A percentile compares a stretch with the other conserved stretches of the same genome.
These are phyloP conservation scores for Neurospora crassa DNA, from an alignment of 2,329 filamentous ascomycete genomes.

Conservation along the genomic window DNA sequence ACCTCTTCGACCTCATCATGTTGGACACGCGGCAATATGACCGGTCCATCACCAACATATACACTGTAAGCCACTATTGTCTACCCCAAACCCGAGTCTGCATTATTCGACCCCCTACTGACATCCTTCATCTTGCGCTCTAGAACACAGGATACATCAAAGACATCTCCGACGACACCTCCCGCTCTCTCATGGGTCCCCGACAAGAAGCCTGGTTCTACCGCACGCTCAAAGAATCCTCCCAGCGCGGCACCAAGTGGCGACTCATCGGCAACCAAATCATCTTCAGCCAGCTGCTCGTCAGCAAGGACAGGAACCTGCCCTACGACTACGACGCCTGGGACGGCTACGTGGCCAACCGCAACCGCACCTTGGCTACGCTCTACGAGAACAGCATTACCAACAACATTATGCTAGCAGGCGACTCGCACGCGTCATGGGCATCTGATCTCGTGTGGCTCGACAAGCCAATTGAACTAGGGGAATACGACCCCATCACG, in stretches of 20 bases:
- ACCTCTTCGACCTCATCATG: conserved; percentile 56
- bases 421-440: conserved; percentile 61
- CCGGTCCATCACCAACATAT: conserved; percentile 46
- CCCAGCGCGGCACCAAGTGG: conserved; percentile 58
- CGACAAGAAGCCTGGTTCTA: conserved; percentile 71
- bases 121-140: conserved; percentile 14
- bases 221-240: conserved; percentile 44
- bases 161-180: conserved; percentile 55
- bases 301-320: conserved; percentile 20
- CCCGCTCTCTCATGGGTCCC: conserved; percentile 60
- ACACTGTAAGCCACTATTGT: neutral
- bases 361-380: conserved; percentile 59
- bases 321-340: conserved; percentile 27
- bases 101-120: neutral
- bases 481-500: conserved; percentile 41
- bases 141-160: conserved; percentile 54
- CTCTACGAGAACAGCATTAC: conserved; percentile 58
- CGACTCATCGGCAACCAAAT: conserved; percentile 64
- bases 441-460: conserved; percentile 49
- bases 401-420: conserved; percentile 65
- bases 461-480: conserved; percentile 24
- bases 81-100: neutral
- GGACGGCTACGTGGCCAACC: conserved; percentile 59
- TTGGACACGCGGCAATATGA: conserved; percentile 62
- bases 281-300: conserved; percentile 41